Conservation (phyloP, 2,329 filamentous ascomycete species). For the Colletotrichum coccodes region DNA sequence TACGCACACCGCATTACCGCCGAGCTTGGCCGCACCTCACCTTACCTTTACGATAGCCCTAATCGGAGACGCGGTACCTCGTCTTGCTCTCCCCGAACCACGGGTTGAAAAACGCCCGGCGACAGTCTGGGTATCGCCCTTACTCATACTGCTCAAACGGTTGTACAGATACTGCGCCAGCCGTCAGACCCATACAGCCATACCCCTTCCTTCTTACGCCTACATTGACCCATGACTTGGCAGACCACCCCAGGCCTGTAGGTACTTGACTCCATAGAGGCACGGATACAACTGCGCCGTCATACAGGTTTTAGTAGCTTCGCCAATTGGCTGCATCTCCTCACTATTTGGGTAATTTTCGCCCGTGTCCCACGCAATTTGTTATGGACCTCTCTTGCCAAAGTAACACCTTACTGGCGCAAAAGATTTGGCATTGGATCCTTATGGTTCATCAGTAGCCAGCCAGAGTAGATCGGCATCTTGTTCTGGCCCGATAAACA, state of each 20-base stretch:
- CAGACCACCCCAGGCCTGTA: not conserved
- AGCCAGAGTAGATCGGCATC: not conserved
- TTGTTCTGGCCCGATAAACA: not conserved
- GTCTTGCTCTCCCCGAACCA: not conserved
- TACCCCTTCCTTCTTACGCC: not conserved
- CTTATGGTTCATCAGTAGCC: not conserved
- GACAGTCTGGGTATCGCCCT: not conserved
- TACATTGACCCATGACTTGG: not conserved
- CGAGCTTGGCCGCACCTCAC: not conserved
- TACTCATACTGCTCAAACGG: not conserved
- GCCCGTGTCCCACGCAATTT: slow-evolving; percentile 17
- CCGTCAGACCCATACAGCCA: not conserved
- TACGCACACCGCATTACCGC: not conserved
- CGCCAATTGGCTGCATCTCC: slow-evolving; percentile 8
- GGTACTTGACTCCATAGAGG: not conserved
- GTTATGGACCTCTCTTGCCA: not conserved
- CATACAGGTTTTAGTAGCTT: slow-evolving; percentile 10
- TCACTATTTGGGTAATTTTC: slow-evolving; percentile 22
- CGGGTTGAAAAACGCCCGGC: not conserved
- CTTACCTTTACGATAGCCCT: not conserved
- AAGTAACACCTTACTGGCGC: not conserved
- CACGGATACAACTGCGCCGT: slow-evolving; percentile 14
- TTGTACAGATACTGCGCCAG: too few relatives aligned
- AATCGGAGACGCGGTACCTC: not conserved
- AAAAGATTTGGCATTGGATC: not conserved